Evolutionary conservation across 2,329 filamentous ascomycete genomes (phyloP), one percentile per base, ranked within the genome.

Genomic region (Kalaharituber pfeilii): DNA sequence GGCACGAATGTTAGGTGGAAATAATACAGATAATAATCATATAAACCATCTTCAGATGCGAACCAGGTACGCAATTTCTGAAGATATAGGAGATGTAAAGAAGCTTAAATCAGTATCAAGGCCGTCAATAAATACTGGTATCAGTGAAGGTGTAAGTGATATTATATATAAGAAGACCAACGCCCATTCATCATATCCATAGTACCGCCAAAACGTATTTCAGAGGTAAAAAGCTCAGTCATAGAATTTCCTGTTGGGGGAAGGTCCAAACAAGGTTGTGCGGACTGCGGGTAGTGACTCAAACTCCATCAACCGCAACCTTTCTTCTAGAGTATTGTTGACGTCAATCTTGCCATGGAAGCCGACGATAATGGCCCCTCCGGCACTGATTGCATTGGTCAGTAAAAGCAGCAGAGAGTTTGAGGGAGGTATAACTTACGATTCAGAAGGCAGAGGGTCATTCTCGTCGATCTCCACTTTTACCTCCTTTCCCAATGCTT

Each of bases 311-410:
- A 96, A 75, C 65, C 77, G 78, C 69, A 98, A 75, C 62, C 91
- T 81, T 67, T 94, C 84, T 68, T 96, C 91, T 63, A 96, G 84
- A 53, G 91, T 96, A 75, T 98, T 96, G 78, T 95, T 88, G 70
- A 98, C 89, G 65, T 94, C 87, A 68, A 98, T 96, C 76, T 89
- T 95, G 68, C 91, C 91, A 61, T 75, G 76, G 62, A 84, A 82
- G 60, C 88, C 86, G 53, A 94, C 71, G 61, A 98, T 80, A 56
- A 78, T 69, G 55, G 94, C 75, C 64, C 91, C 91, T 57, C 91
- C 91, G 57, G 87, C 76, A 65, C 91, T 96, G 62, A 58, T 33
- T 52, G 30, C 18, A 25, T 50, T 25, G 22, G 30, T 50, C 20
- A n/a, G n/a, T 18, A 9, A 11, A 24, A 22, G n/a, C 20, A 30